Evolutionary conservation across 2,329 filamentous ascomycete species (phyloP), one percentile per base, ranked within the genome.

Genomic region (Trichoderma lentiforme): DNA sequence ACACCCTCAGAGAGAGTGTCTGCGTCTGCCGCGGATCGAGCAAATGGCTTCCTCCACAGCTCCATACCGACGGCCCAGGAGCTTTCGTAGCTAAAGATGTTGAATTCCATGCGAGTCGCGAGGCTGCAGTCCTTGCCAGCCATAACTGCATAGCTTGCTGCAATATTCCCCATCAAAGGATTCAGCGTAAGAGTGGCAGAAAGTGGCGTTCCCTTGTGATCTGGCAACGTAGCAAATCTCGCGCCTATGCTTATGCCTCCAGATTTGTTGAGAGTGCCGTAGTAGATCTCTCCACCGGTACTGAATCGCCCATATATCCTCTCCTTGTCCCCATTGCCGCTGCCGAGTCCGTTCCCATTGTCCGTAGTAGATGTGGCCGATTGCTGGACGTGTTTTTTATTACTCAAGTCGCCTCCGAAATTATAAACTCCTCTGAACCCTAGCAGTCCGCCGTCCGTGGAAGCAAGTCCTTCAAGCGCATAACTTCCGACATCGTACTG

Each of bases 11-110:
- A 12, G 53, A 21, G 11, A 3, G 36, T 6, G 3, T 81, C 80
- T 1, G 79, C 79, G 6, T 82, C 81, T 6, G 83, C 76, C 28
- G 76, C 81, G 79, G 56, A 82, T 21, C 84, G 81, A 73, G 76
- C 71, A 18, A 82, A 80, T 24, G 85, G 85, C 77, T 89, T 91
- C 78, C 93, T 90, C 95, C 96, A 99, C 57, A 98, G 85, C 83
- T 99, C 96, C 83, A 94, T 93, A 15, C 96, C 96, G 28, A 98
- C 88, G 30, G 94, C 91, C 86, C 97, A 92, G 72, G 96, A 93
- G 79, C 94, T 97, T 84, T 99, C 96, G 84, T 98, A 99, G 80
- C 94, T 97, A 83, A 98, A 98, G 64, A 98, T 92, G 78, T 99
- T 99, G 83, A 99, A 99, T 79, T 97, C 94, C 83, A 98, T 95